Base-by-base conservation (phyloP, 2,329 filamentous ascomycete species). In the Paradendryphiella salina region DNA sequence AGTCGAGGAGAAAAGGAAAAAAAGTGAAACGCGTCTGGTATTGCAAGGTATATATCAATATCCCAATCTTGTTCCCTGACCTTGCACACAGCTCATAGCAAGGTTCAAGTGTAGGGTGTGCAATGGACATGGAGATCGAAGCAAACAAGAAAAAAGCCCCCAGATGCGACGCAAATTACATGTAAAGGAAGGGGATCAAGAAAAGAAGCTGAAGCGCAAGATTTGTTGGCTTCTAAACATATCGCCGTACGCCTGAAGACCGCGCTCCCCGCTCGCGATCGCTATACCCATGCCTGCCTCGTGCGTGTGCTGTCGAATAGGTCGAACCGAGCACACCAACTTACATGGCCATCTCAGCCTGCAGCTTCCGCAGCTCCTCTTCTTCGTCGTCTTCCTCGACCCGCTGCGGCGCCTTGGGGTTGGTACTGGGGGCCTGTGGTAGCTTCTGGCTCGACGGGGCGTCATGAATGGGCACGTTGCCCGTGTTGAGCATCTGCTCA, bases 281-380 rank as follows among this genome's bases (percentile, higher is more conserved):
- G 32, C 46, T 42, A 32, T 46, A 21, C 36, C 21, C 35, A 35
- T 44, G 23, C 17, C 2, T 37, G 17, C 26, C 36, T 17, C 35
- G 29, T 44, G 23, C 17, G 1, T 37, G 17, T 37, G 10, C 11
- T 13, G 13, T n/a, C 15, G 9, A 5, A 20, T 8, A 14, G 11
- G 18, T 26, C 35, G 36, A 42, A 5, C 18, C 3, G 32, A 37
- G 15, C 41, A 31, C 1, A 1, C 4, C 13, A n/a, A 23, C 44
- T 60, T 46, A 96, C 87, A 96, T 96, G 60, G 92, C 92, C 93
- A 97, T 97, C 76, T 96, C 93, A 29, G 90, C 92, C 73, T 96
- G 91, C 63, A 99, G 76, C 77, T 94, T 96, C 75, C 88, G 85
- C 69, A 97, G 80, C 78, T 97, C 93, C 66, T 87, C 93, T 75